Evolutionary conservation across 148 eudicot genomes (phyloP).

Genomic region (Camellia lanceoleosa): DNA sequence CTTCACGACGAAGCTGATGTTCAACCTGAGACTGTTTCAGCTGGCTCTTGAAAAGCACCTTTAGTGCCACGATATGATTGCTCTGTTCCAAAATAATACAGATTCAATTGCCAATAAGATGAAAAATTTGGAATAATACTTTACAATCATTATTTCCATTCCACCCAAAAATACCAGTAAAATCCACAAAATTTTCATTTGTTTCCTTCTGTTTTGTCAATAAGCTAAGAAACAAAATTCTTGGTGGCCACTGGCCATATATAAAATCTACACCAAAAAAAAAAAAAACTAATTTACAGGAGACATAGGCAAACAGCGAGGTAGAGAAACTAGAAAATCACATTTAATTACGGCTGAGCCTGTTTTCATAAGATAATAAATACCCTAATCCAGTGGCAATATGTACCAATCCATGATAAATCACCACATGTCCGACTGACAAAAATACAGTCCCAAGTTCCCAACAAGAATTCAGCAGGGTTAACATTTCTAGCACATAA

Average conservation of each 20-base stretch:
- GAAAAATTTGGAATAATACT: neutral
- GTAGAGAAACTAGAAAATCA: neutral
- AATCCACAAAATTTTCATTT: neutral
- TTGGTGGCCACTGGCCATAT: neutral
- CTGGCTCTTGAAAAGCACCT: slow-evolving; percentile 86
- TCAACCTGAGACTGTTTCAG: slow-evolving; percentile 95
- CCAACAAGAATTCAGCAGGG: neutral
- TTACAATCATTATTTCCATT: neutral
- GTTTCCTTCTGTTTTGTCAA: neutral
- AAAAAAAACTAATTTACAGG: neutral
- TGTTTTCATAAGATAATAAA: neutral
- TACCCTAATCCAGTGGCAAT: neutral
- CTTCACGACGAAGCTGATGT: slow-evolving; percentile 95
- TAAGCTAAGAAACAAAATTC: neutral
- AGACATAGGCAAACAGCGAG: neutral
- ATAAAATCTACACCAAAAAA: too few relatives aligned
- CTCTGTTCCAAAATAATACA: slow-evolving; percentile 51
- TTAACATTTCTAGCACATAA: neutral
- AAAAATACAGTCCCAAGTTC: neutral
- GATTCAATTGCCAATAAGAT: neutral
- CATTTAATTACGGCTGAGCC: neutral
- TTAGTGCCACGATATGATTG: slow-evolving; percentile 85
- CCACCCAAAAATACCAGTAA: neutral
- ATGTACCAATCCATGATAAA: neutral
- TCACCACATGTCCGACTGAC: neutral